Evolutionary conservation across 2,329 filamentous ascomycete species (phyloP).

Genomic region (Pyricularia sp.): DNA sequence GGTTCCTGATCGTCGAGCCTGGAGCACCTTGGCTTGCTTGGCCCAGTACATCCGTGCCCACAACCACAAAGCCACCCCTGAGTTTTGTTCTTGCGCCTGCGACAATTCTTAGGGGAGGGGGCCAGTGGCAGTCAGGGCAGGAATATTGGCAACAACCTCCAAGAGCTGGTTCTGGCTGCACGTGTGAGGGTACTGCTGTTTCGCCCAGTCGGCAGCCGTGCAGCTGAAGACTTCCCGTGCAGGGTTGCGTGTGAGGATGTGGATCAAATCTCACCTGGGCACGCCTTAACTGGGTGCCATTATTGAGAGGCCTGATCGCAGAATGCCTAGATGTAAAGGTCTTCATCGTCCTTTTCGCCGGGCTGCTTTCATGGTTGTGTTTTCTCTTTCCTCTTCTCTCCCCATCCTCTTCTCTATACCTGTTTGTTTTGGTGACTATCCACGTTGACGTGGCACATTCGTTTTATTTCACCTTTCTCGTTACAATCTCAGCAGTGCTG

Average conservation of each 20-base stretch:
- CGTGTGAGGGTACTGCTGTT: not conserved
- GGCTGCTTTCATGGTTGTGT: not conserved
- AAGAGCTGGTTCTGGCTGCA: not conserved
- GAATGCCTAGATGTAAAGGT: not conserved
- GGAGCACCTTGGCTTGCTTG: conserved; percentile 5
- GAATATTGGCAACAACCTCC: not conserved
- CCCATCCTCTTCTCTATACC: not conserved
- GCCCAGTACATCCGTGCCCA: not conserved
- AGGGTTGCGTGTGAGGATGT: not conserved
- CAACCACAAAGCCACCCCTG: not conserved
- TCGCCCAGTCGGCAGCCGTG: not conserved
- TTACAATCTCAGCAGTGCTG: not conserved
- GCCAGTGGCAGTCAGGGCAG: too few species aligned
- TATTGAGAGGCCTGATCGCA: not conserved
- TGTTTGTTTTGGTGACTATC: not conserved
- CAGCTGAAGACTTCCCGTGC: not conserved
- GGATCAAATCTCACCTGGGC: not conserved
- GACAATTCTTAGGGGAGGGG: not conserved
- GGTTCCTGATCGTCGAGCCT: conserved; percentile 1
- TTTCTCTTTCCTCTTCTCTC: not conserved
- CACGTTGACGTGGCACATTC: conserved; percentile 8
- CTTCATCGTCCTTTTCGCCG: not conserved
- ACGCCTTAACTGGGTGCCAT: not conserved
- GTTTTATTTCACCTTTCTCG: conserved; percentile 4
- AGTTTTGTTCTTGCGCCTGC: not conserved